Conservation (phyloP, 768 basidiomycete species). For the Russula abietina region DNA sequence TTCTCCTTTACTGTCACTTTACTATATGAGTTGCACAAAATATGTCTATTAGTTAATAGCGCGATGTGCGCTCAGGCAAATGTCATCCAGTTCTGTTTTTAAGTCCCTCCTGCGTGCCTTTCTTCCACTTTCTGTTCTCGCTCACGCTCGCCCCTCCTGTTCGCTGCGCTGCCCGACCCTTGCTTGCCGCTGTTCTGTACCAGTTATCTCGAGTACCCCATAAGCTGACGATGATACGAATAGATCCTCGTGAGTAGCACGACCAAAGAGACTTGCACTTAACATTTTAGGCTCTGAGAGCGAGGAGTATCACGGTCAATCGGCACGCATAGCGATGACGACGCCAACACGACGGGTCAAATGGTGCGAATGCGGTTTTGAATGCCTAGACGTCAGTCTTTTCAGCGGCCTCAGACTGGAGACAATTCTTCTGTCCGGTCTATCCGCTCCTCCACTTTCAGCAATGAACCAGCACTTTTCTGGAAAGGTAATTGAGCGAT, state of each 20-base stretch:
- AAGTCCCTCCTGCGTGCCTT: no score
- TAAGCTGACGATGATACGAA: not conserved
- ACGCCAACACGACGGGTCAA: constrained; percentile 47
- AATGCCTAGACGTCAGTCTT: constrained; percentile 76
- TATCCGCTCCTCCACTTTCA: constrained; percentile 68
- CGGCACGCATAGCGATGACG: not conserved
- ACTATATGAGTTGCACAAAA: no score
- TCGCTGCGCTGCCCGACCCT: no score
- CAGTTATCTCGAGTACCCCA: no score
- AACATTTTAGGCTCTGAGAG: no score
- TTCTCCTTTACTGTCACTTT: no score
- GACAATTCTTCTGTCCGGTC: constrained; percentile 95
- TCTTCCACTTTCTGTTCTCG: no score
- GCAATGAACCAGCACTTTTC: constrained; percentile 72
- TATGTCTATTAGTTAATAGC: no score
- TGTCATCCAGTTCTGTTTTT: no score
- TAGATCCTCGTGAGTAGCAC: not conserved
- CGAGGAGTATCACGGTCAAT: not conserved
- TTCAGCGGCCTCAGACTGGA: constrained; percentile 79
- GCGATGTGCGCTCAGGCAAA: no score
- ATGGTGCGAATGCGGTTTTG: constrained; percentile 73
- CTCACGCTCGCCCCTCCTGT: no score
- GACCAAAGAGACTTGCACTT: not conserved
- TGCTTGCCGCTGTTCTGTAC: no score
- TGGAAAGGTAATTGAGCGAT: constrained; percentile 32